Evolutionary conservation across 2,329 filamentous ascomycete genomes (phyloP).

Genomic region (Paecilomyces niveus): DNA sequence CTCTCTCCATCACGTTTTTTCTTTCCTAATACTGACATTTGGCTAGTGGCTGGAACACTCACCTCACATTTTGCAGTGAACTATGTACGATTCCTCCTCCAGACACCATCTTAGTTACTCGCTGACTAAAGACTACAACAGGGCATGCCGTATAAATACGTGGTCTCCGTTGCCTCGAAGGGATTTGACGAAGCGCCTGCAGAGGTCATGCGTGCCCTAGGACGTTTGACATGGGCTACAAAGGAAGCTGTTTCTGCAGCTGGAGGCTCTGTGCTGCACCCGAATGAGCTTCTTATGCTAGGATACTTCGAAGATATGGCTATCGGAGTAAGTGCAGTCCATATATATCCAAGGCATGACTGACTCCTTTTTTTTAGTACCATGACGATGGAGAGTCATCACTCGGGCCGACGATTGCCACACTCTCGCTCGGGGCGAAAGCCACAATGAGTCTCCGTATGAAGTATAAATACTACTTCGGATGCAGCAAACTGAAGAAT

Average conservation of each 20-base stretch:
- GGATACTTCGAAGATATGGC: conserved; percentile 51
- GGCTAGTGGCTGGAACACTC: conserved; percentile 27
- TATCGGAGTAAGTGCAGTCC: conserved; percentile 36
- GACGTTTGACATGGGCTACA: conserved; percentile 49
- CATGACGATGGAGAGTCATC: conserved; percentile 54
- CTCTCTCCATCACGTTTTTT: not conserved
- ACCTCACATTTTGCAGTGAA: conserved; percentile 45
- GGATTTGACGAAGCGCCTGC: conserved; percentile 35
- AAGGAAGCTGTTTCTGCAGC: conserved; percentile 27
- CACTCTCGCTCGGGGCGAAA: conserved; percentile 46
- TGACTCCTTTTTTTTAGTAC: conserved; percentile 29
- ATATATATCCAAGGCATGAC: not conserved
- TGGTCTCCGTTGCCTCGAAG: conserved; percentile 42
- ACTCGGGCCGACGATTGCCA: conserved; percentile 50
- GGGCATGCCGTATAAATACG: conserved; percentile 55
- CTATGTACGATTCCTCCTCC: conserved; percentile 27
- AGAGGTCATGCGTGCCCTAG: conserved; percentile 39
- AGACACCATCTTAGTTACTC: not conserved
- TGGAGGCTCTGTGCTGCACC: conserved; percentile 25
- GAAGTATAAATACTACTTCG: conserved; percentile 43
- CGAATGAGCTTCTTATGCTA: conserved; percentile 51
- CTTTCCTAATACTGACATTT: not conserved
- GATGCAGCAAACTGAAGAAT: conserved; percentile 13
- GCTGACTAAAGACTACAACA: conserved; percentile 15
- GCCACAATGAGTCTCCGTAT: conserved; percentile 50